Conservation (phyloP, 148 eudicot genomes). For the Rhododendron williamsianum region DNA sequence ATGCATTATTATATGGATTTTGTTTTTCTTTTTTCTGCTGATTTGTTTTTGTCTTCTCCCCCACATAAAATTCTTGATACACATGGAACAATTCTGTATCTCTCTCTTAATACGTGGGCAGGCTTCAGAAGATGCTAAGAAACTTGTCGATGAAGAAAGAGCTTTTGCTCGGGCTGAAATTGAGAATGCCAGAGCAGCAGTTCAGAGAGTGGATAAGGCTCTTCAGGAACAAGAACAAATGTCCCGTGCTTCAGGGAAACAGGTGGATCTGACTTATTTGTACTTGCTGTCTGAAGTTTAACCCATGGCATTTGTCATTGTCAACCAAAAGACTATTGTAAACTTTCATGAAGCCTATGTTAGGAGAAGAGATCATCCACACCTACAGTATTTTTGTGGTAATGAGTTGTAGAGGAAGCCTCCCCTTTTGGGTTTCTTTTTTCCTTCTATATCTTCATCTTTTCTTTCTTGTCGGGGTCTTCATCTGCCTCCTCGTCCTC, state of each 20-base stretch:
- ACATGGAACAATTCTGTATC: not conserved
- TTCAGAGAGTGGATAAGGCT: slow-evolving; percentile 96
- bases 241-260: slow-evolving; percentile 82
- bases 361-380: not conserved
- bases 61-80: not conserved
- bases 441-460: not conserved
- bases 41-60: not conserved
- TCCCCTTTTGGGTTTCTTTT: not conserved
- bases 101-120: slow-evolving; percentile 14
- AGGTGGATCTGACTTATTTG: slow-evolving; percentile 35
- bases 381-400: not conserved
- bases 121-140: slow-evolving; percentile 99
- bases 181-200: slow-evolving; percentile 93
- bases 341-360: not conserved
- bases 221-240: slow-evolving; percentile 85
- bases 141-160: slow-evolving; percentile 96
- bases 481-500: not conserved
- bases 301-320: not conserved
- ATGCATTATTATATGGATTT: not conserved
- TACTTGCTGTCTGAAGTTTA: not conserved
- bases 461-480: not conserved
- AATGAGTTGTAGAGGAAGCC: not conserved
- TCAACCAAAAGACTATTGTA: not conserved
- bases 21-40: not conserved
- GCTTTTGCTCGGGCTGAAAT: slow-evolving; percentile 88